Conservation (phyloP, 75 land plant genomes). For the Selaginella tamariscina region DNA sequence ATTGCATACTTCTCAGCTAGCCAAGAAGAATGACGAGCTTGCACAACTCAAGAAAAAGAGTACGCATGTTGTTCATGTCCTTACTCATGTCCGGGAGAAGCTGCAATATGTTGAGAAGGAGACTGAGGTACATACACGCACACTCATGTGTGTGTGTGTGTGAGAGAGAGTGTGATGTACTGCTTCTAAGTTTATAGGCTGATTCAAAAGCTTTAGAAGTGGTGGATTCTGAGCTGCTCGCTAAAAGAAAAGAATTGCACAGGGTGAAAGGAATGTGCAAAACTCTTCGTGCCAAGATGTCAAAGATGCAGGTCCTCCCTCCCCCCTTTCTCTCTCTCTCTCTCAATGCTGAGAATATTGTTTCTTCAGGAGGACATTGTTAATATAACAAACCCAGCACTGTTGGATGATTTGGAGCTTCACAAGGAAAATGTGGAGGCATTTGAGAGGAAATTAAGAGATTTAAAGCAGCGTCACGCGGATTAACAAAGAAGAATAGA, state of each 20-base stretch:
- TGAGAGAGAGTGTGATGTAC: too few relatives aligned
- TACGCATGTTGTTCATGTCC: conserved; percentile 13
- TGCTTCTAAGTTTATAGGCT: too few relatives aligned
- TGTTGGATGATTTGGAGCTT: conserved; percentile 8
- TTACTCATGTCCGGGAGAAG: conserved; percentile 21
- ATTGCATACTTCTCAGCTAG: too few relatives aligned
- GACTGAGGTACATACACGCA: conserved; percentile 12
- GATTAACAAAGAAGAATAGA: neutral
- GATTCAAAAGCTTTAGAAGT: neutral
- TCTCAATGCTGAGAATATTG: neutral
- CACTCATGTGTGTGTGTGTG: neutral
- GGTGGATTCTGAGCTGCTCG: neutral
- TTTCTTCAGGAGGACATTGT: conserved; percentile 4
- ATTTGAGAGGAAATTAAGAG: neutral
- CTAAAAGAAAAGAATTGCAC: neutral
- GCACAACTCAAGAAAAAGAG: conserved; percentile 13
- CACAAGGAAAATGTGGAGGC: conserved; percentile 13
- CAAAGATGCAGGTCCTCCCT: neutral
- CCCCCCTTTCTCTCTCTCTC: neutral
- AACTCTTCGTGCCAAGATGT: neutral
- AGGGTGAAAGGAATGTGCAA: neutral
- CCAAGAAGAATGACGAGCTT: conserved; percentile 18
- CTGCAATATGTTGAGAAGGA: conserved; percentile 18
- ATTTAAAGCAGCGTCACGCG: neutral
- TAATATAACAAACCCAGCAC: neutral